Evolutionary conservation across 2,329 filamentous ascomycete genomes (phyloP).

Genomic region (Penicillium aurantiogriseum): DNA sequence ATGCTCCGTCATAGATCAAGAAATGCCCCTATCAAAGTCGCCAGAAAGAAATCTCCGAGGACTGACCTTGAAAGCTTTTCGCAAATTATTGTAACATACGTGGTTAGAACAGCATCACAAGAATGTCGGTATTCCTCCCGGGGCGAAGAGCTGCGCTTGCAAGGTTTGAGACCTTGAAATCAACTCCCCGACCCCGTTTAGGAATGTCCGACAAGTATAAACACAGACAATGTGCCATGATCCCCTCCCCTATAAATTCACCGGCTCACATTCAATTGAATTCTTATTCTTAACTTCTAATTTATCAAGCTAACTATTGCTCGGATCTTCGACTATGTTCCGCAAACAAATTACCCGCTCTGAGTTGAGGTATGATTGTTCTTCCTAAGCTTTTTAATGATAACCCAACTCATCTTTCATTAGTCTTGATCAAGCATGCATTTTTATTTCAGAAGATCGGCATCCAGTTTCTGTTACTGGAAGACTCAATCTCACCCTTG

Average conservation of each 20-base stretch:
- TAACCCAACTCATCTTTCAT: neutral
- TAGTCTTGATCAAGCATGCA: conserved; percentile 19
- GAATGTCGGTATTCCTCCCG: neutral
- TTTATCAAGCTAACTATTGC: neutral
- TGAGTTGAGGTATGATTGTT: neutral
- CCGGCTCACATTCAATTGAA: neutral
- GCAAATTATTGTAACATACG: neutral
- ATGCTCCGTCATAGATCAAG: neutral
- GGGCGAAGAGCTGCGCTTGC: neutral
- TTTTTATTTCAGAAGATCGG: conserved; percentile 12
- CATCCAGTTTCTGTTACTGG: conserved; percentile 12
- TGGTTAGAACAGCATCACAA: neutral
- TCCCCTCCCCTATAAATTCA: neutral
- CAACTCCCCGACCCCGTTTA: conserved; percentile 7
- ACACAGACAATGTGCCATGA: conserved; percentile 1
- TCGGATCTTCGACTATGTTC: neutral
- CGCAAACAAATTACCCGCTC: neutral
- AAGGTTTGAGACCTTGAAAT: neutral
- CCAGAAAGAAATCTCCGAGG: neutral
- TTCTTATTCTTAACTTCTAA: neutral
- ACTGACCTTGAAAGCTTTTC: neutral
- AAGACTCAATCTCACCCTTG: conserved; percentile 10
- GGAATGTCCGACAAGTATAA: conserved; percentile 9
- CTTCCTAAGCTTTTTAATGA: neutral
- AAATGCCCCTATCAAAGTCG: neutral